These are phyloP conservation scores for Clavispora fructus DNA, from an alignment of 805 yeast species.

Conservation along the genomic window DNA sequence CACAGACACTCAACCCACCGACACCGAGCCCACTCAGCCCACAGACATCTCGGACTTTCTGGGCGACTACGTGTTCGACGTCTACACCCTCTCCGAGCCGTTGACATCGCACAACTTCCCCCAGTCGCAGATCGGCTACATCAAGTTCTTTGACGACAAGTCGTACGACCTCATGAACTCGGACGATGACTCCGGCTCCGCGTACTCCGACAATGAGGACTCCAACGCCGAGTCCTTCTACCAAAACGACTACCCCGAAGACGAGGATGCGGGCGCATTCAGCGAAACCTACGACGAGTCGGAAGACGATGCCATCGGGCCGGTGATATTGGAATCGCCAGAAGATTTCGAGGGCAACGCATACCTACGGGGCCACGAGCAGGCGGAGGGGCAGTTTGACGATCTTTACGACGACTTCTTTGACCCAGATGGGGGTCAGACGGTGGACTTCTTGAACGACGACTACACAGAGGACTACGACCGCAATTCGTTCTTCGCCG, in stretches of 20 bases:
- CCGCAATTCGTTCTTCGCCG: conserved; percentile 51
- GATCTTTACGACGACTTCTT: conserved; percentile 18
- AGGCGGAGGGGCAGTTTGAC: conserved; percentile 16
- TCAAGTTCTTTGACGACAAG: conserved; percentile 52
- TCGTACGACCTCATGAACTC: conserved; percentile 35
- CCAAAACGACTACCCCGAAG: conserved; percentile 91
- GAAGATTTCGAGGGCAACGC: conserved; percentile 11
- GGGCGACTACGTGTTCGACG: conserved; percentile 82
- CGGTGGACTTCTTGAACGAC: conserved; percentile 20
- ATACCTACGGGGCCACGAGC: conserved; percentile 16
- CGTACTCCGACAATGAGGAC: conserved; percentile 67
- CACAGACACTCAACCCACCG: no score
- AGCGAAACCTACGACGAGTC: conserved; percentile 17
- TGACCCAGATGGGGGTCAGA: conserved; percentile 30
- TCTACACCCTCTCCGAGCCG: conserved; percentile 46
- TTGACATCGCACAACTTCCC: conserved; percentile 45
- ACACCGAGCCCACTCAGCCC: no score
- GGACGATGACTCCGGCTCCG: conserved; percentile 33
- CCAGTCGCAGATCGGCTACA: conserved; percentile 47
- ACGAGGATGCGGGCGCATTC: conserved; percentile 57
- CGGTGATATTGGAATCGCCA: conserved; percentile 9
- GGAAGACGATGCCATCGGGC: conserved; percentile 11
- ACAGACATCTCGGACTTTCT: conserved; percentile 15
- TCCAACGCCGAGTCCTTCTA: conserved; percentile 90
- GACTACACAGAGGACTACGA: conserved; percentile 16